phyloP scores from a whole-genome alignment of 306 rosid genomes.

The Mimosa bimucronata region DNA sequence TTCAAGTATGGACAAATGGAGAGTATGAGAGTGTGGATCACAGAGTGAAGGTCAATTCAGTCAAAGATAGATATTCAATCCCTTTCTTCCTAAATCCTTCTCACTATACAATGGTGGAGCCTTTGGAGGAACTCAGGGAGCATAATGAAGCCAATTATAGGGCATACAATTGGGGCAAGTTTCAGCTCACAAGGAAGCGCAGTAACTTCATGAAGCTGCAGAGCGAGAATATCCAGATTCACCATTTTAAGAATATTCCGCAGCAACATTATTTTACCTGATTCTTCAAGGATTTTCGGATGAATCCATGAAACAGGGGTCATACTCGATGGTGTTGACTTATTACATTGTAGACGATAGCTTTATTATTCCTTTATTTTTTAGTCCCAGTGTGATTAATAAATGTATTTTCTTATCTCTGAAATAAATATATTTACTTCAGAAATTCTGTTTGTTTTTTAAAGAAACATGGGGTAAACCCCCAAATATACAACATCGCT shows the following conservation, averaged over 20 bases:
- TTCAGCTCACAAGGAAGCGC: slow-evolving; percentile 38
- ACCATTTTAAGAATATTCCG: neutral
- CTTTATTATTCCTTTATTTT: too few relatives aligned
- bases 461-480: too few relatives aligned
- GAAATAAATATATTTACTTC: too few relatives aligned
- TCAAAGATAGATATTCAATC: too few relatives aligned
- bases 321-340: too few relatives aligned
- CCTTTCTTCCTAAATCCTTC: slow-evolving; percentile 48
- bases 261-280: neutral
- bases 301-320: too few relatives aligned
- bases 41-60: too few relatives aligned
- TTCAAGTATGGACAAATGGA: slow-evolving; percentile 93
- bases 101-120: slow-evolving; percentile 36
- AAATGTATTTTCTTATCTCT: too few relatives aligned
- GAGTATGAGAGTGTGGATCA: slow-evolving; percentile 65
- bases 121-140: slow-evolving; percentile 48
- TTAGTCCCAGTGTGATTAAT: too few relatives aligned
- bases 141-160: slow-evolving; percentile 51
- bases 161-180: slow-evolving; percentile 60
- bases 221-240: slow-evolving; percentile 44
- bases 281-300: neutral
- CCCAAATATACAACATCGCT: too few relatives aligned
- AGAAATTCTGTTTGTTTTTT: too few relatives aligned
- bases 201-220: slow-evolving; percentile 55
- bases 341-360: too few relatives aligned